A percentile compares a stretch with the other conserved stretches of the same genome.
phyloP scores from a whole-genome alignment of 176 grass and related monocot species.

The Areca catechu region DNA sequence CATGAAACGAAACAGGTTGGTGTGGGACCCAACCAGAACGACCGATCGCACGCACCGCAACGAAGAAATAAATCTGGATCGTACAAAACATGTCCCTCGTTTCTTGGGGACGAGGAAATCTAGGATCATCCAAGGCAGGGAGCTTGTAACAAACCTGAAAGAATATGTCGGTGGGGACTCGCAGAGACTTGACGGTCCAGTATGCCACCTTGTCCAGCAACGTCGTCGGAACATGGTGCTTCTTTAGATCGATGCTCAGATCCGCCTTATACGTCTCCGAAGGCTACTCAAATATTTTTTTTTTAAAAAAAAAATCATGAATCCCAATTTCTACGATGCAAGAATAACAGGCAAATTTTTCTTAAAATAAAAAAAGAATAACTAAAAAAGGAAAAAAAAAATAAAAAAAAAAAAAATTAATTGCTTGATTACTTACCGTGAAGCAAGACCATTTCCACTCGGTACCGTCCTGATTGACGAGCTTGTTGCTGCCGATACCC shows the following conservation, averaged over 20 bases:
- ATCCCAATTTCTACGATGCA: too few species aligned
- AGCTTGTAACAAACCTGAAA: constrained; percentile 31
- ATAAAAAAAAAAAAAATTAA: too few species aligned
- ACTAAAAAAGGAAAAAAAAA: too few species aligned
- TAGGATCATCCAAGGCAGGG: too few species aligned
- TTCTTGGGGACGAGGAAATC: too few species aligned
- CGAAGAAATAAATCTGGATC: too few species aligned
- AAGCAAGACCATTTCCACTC: constrained; percentile 85
- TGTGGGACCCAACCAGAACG: too few species aligned
- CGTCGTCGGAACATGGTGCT: constrained; percentile 54
- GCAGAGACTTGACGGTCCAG: constrained; percentile 63
- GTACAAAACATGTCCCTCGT: too few species aligned
- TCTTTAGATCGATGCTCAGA: constrained; percentile 48
- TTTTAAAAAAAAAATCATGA: neutral
- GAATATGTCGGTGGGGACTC: constrained; percentile 66
- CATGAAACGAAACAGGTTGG: too few species aligned
- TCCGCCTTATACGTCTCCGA: constrained; percentile 68
- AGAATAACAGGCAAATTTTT: neutral
- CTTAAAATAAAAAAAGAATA: neutral
- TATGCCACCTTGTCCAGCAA: constrained; percentile 59
- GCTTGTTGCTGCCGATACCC: constrained; percentile 50
- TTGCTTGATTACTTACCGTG: constrained; percentile 30
- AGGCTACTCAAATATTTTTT: constrained; percentile 27
- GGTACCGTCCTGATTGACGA: constrained; percentile 55
- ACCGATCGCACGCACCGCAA: too few species aligned